Base-by-base conservation (phyloP, 2,329 filamentous ascomycete genomes). In the Microdochium bolleyi region DNA sequence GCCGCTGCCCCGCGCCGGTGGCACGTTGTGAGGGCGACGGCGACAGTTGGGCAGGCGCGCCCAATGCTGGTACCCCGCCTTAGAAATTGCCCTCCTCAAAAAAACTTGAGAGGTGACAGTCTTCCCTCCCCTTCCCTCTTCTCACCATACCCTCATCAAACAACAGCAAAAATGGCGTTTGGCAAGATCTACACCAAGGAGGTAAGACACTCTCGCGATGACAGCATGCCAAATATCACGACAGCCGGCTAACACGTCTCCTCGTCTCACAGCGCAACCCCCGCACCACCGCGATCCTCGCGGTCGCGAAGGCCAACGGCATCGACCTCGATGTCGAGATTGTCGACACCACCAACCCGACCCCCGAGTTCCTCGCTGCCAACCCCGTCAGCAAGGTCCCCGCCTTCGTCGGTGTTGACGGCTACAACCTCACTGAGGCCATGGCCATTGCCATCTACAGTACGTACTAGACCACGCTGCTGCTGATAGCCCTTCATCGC, bases 361-460 rank as follows among this genome's bases (percentile, higher is more conserved):
- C 82, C 61, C 73, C 78, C 60, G 91, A 95, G 70, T 95, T 95
- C 80, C 76, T 84, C 68, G 88, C 90, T 79, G 72, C 88, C 74
- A 95, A 90, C 82, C 83, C 85, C 67, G 87, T 96, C 59, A 87
- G 87, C 77, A 95, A 92, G 82, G 80, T 97, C 68, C 94, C 94
- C 61, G 87, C 91, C 68, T 97, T 99, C 70, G 82, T 92, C 67
- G 92, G 92, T 70, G 80, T 85, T 68, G 94, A 99, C 75, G 92
- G 92, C 73, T 97, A 88, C 76, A 78, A 84, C 66, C 84, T 99
- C 64, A 86, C 83, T 59, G 94, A 99, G 85, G 80, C 73, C 75
- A 92, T 97, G 66, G 94, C 94, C 73, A 92, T 99, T 68, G 89
- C 91, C 70, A 89, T 99, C 79, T 99, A 97, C 82, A 77, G 94